Evolutionary conservation across 768 basidiomycete species (phyloP).

Genomic region (Amylocystis lapponica): DNA sequence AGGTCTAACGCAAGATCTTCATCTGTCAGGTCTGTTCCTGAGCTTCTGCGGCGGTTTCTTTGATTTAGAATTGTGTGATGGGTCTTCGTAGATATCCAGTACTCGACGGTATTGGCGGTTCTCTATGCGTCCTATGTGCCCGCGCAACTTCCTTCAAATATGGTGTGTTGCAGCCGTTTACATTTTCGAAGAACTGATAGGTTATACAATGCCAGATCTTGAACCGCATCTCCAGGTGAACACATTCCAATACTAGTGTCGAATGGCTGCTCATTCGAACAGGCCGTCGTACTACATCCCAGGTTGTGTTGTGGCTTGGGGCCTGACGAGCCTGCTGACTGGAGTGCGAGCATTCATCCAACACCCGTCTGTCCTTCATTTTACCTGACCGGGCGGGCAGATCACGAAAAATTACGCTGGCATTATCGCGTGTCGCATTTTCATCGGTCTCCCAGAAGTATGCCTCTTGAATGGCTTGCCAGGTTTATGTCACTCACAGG

Average conservation of each 20-base stretch:
- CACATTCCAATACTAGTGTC: not conserved
- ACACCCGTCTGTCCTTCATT: not conserved
- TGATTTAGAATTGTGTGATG: not conserved
- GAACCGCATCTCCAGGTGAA: conserved; percentile 46
- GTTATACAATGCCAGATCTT: conserved; percentile 41
- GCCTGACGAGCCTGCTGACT: conserved; percentile 55
- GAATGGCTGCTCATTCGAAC: not conserved
- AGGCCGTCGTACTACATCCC: conserved; percentile 64
- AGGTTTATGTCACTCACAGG: too few species aligned
- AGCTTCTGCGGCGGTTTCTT: too few species aligned
- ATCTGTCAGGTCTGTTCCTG: conserved; percentile 21
- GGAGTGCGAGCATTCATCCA: conserved; percentile 41
- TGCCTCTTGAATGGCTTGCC: too few species aligned
- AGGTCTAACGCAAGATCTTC: conserved; percentile 36
- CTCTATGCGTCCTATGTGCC: conserved; percentile 58
- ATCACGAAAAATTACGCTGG: conserved; percentile 49
- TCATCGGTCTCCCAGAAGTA: conserved; percentile 59
- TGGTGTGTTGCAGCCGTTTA: conserved; percentile 35
- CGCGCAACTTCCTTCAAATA: conserved; percentile 62
- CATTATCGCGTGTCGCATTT: conserved; percentile 50
- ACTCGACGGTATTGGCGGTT: conserved; percentile 45
- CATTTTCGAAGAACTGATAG: too few species aligned
- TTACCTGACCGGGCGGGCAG: conserved; percentile 32
- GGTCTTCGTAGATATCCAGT: conserved; percentile 39
- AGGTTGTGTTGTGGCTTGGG: conserved; percentile 55